Percentiles rank a stretch among this genome's conserved stretches.
Conservation (phyloP, 768 basidiomycete genomes). For the Phlegmacium glaucopus region DNA sequence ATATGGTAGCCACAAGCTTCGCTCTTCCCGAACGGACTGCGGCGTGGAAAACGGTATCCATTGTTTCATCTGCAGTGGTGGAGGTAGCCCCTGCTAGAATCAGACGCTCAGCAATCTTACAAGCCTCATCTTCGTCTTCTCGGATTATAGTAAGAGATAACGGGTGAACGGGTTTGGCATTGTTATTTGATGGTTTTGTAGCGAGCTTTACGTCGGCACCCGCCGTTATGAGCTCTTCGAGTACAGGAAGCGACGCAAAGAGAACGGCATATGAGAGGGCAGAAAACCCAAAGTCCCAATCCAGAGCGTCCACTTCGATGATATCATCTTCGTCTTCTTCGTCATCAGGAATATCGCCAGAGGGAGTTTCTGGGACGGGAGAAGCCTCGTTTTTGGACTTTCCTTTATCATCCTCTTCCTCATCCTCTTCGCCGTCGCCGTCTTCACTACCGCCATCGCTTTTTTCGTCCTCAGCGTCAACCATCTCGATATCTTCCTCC, state of each 20-base stretch:
- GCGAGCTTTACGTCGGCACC: conserved; percentile 44
- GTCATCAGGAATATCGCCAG: conserved; percentile 45
- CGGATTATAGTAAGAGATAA: conserved; percentile 37
- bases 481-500: conserved; percentile 31
- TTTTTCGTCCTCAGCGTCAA: conserved; percentile 1
- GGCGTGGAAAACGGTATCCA: conserved; percentile 40
- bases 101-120: conserved; percentile 36
- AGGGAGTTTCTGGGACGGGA: not conserved
- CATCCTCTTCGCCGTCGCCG: conserved; percentile 21
- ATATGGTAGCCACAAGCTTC: conserved; percentile 37
- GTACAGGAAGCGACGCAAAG: conserved; percentile 38
- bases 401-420: conserved; percentile 19
- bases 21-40: conserved; percentile 32
- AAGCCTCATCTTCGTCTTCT: conserved; percentile 38
- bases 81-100: conserved; percentile 39
- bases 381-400: conserved; percentile 7
- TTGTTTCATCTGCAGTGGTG: conserved; percentile 33
- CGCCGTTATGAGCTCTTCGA: conserved; percentile 43
- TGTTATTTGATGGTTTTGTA: conserved; percentile 23
- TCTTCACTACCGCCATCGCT: conserved; percentile 25
- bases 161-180: conserved; percentile 30
- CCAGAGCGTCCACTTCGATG: conserved; percentile 47
- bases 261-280: conserved; percentile 51
- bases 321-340: conserved; percentile 48
- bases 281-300: conserved; percentile 59